Percentiles rank a stretch among this genome's conserved stretches.
These are phyloP conservation scores for Globomyces pollinis-pini DNA, from an alignment of 192 early-diverging fungal species.

Conservation along the genomic window DNA sequence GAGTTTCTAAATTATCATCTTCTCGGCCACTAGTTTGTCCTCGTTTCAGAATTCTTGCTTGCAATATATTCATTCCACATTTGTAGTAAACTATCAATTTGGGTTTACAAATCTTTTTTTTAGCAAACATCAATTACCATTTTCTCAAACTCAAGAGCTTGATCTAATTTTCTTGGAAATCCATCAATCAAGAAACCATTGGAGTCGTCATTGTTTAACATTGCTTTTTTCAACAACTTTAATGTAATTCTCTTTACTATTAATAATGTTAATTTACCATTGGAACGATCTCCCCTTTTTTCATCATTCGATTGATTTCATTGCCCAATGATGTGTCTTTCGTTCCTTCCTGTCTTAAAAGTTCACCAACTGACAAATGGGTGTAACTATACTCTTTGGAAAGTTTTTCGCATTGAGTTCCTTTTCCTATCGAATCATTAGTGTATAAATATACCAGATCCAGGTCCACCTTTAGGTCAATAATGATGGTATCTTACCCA, in stretches of 20 bases:
- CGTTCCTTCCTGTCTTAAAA: slow-evolving; percentile 80
- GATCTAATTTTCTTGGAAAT: slow-evolving; percentile 53
- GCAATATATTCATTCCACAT: slow-evolving; percentile 76
- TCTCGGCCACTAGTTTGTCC: slow-evolving; percentile 83
- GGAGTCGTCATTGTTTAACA: slow-evolving; percentile 17
- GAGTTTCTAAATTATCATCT: slow-evolving; percentile 92
- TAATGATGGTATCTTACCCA: slow-evolving; percentile 13
- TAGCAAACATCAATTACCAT: slow-evolving; percentile 11
- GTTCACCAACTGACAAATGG: slow-evolving; percentile 91
- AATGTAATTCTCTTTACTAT: slow-evolving; percentile 28
- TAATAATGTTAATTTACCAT: slow-evolving; percentile 71
- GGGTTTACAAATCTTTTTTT: slow-evolving; percentile 50
- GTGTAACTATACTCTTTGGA: slow-evolving; percentile 81
- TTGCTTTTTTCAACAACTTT: slow-evolving; percentile 10
- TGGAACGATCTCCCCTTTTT: slow-evolving; percentile 91
- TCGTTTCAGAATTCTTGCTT: slow-evolving; percentile 79
- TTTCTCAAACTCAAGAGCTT: slow-evolving; percentile 49
- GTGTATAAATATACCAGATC: slow-evolving; percentile 81
- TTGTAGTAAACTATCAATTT: slow-evolving; percentile 84
- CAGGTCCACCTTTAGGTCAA: slow-evolving; percentile 20
- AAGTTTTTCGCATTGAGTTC: slow-evolving; percentile 83
- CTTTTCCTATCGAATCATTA: slow-evolving; percentile 81
- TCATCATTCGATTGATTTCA: slow-evolving; percentile 77
- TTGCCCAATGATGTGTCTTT: slow-evolving; percentile 51
- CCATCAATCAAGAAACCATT: slow-evolving; percentile 55